Conservation (phyloP, 1,284 basidiomycete genomes). For the Coniophora puteana region DNA sequence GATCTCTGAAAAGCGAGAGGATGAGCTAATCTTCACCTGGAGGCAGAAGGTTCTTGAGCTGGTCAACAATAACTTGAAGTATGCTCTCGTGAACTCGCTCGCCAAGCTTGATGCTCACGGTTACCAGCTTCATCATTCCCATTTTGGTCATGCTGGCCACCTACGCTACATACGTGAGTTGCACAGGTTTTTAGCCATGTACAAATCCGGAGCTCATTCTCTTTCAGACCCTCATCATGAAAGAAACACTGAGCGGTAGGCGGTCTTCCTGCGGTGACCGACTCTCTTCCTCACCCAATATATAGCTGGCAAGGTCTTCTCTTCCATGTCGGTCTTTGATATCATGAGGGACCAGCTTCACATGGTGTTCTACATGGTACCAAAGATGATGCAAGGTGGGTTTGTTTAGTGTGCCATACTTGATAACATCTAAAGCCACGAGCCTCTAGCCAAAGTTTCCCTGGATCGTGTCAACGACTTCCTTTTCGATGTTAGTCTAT, state of each 20-base stretch:
- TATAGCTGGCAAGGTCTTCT: conserved; percentile 27
- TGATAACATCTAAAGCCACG: conserved; percentile 4
- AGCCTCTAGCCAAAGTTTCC: conserved; percentile 32
- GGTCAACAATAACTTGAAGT: conserved; percentile 9
- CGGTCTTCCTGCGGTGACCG: too few relatives aligned
- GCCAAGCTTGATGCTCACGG: conserved; percentile 1
- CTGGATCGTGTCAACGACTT: conserved; percentile 37
- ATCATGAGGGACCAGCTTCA: conserved; percentile 19
- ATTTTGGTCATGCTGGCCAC: conserved; percentile 32
- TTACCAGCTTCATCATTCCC: conserved; percentile 23
- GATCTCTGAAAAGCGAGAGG: conserved; percentile 34
- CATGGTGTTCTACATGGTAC: conserved; percentile 17
- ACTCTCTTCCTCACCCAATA: neutral
- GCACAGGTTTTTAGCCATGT: neutral
- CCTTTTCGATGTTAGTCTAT: conserved; percentile 26
- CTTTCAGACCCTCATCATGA: conserved; percentile 14
- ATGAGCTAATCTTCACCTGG: conserved; percentile 14
- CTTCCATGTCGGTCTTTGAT: conserved; percentile 29
- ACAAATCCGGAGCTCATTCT: neutral
- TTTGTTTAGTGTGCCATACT: neutral
- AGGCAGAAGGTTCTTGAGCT: conserved; percentile 14
- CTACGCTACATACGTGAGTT: conserved; percentile 17
- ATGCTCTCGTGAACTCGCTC: conserved; percentile 7
- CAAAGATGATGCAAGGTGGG: conserved; percentile 23
- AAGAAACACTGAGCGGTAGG: conserved; percentile 16